Percentiles rank a stretch among this genome's conserved stretches.
Conservation (phyloP, 345 rosid genomes). For the Barbarea vulgaris region DNA sequence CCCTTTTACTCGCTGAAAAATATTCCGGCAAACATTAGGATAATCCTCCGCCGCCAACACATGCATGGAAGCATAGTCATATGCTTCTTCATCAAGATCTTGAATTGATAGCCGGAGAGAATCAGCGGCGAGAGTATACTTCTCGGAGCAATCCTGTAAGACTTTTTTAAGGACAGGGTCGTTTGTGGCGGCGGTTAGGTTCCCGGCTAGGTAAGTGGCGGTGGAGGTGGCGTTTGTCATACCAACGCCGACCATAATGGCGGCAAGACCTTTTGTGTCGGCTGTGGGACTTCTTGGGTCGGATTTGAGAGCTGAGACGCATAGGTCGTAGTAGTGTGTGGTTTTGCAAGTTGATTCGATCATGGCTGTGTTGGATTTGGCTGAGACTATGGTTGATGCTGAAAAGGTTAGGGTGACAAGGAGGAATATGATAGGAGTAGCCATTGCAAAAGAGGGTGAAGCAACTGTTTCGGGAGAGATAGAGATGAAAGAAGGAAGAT, state of each 20-base stretch:
- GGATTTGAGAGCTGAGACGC: conserved; percentile 70
- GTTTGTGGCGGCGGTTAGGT: conserved; percentile 28
- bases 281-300: conserved; percentile 56
- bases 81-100: conserved; percentile 59
- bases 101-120: conserved; percentile 53
- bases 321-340: conserved; percentile 71
- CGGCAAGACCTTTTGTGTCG: conserved; percentile 70
- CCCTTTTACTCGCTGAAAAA: conserved; percentile 51
- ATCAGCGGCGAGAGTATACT: conserved; percentile 62
- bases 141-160: conserved; percentile 63
- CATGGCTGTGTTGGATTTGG: conserved; percentile 38
- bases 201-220: conserved; percentile 59
- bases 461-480: conserved; percentile 10
- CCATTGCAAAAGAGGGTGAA: conserved; percentile 25
- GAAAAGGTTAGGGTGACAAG: conserved; percentile 32
- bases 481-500: conserved; percentile 8
- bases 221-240: conserved; percentile 69
- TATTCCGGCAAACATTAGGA: conserved; percentile 66
- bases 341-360: conserved; percentile 67
- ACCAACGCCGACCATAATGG: conserved; percentile 60
- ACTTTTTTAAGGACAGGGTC: conserved; percentile 45
- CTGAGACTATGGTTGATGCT: conserved; percentile 8
- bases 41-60: conserved; percentile 70
- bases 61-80: conserved; percentile 75
- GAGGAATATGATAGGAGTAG: conserved; percentile 27